These are phyloP conservation scores for Raddia guianensis DNA, from an alignment of 176 grass and related monocot species.

Conservation along the genomic window DNA sequence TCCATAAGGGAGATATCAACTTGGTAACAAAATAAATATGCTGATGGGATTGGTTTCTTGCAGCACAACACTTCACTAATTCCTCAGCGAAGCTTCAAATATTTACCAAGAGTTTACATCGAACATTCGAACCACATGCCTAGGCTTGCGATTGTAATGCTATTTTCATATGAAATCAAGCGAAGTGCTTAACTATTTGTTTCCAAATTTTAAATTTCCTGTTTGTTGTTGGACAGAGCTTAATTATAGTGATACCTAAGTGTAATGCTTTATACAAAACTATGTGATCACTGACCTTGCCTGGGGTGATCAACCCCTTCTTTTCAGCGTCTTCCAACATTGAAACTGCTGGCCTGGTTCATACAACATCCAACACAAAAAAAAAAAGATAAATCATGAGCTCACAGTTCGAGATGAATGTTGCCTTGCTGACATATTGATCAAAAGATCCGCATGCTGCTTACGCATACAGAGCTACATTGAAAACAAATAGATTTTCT, in stretches of 20 bases:
- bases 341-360: conserved; percentile 70
- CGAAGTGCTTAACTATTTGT: not conserved
- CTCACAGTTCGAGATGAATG: not conserved
- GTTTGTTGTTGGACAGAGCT: not conserved
- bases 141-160: not conserved
- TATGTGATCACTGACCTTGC: conserved; percentile 61
- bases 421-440: no score
- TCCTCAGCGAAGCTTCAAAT: not conserved
- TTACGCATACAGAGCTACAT: no score
- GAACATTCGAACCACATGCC: not conserved
- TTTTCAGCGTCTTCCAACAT: conserved; percentile 97
- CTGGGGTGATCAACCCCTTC: conserved; percentile 82
- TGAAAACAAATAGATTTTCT: no score
- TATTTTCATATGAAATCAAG: not conserved
- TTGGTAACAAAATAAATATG: not conserved
- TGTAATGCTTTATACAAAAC: not conserved
- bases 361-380: not conserved
- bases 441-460: no score
- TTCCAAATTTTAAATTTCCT: not conserved
- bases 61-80: not conserved
- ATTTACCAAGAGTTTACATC: not conserved
- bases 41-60: not conserved
- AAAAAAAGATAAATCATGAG: not conserved
- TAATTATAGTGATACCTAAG: not conserved
- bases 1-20: not conserved